Evolutionary conservation across 441 rosid genomes (phyloP), one percentile per base, ranked within the genome.

Genomic region (Syzygium syzygioides): DNA sequence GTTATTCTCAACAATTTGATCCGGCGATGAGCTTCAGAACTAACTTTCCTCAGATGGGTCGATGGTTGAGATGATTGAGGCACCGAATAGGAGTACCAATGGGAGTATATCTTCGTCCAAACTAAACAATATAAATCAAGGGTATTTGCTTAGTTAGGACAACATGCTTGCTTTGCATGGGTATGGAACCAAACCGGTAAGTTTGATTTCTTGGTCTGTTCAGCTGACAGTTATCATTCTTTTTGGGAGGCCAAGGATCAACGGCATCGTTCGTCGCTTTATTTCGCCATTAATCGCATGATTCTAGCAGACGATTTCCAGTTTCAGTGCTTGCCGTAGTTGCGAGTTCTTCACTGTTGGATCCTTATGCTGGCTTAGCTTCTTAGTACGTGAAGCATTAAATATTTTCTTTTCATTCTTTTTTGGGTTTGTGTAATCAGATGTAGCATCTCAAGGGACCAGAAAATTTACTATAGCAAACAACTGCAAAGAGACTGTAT

Each of bases 401-500:
- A 32, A 8, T n/a, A 28, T 6, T 26, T 37, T 87, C 10, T 15
- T 9, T 68, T 56, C 48, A 5, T 13, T 56, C 14, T 64, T 15
- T 25, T 55, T 76, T 32, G 9, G 17, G 7, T 23, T 54, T 45
- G 32, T 32, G 32, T 87, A 50, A 91, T 30, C 55, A 89, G 90
- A 86, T 34, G n/a, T 89, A 79, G 71, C 68, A 37, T 90, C 88
- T 37, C 87, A 92, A 86, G 85, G 83, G 32, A 91, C 91, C 23
- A 94, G 90, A 89, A 94, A 90, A 9, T 91, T 95, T 55, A 94
- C 96, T 25, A 86, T 94, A 30, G 91, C 90, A 41, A 95, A 94
- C 86, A 88, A 88, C 86, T 95, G 97, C 94, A 90, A 94, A 32
- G 96, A 93, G 89, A 92, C 94, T 34, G 88, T 95, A 71, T 94